phyloP scores from a whole-genome alignment of 2,329 filamentous ascomycete genomes.

The Penicillium sp. region DNA sequence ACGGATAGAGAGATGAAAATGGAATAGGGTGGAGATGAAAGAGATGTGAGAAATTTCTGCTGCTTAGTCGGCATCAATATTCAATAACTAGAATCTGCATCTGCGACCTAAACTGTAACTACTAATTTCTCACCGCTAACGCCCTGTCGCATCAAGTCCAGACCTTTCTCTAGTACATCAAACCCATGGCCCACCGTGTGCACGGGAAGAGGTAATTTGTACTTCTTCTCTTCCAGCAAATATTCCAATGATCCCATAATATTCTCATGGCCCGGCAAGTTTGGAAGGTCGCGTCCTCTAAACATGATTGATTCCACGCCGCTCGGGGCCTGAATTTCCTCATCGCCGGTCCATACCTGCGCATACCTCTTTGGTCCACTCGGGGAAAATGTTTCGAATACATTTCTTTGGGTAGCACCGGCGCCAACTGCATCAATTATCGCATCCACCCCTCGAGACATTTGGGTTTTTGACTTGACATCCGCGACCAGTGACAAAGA shows the following conservation, averaged over 20 bases:
- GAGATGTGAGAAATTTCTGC: too few species aligned
- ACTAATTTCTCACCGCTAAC: constrained; percentile 34
- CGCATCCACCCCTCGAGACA: constrained; percentile 29
- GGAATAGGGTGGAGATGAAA: too few species aligned
- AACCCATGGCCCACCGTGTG: constrained; percentile 29
- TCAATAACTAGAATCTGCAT: too few species aligned
- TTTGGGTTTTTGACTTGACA: neutral
- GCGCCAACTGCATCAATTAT: constrained; percentile 36
- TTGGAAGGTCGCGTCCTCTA: constrained; percentile 23
- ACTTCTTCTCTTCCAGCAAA: constrained; percentile 26
- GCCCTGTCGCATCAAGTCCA: constrained; percentile 25
- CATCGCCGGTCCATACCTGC: constrained; percentile 28
- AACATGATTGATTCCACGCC: constrained; percentile 25
- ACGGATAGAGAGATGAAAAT: too few species aligned
- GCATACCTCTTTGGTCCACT: constrained; percentile 32
- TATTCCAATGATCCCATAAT: constrained; percentile 20
- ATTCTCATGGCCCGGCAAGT: constrained; percentile 19
- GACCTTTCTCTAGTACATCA: constrained; percentile 18
- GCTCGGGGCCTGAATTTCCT: constrained; percentile 23
- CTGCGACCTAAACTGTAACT: too few species aligned
- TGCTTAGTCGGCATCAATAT: too few species aligned
- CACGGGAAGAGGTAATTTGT: constrained; percentile 28
- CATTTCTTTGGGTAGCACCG: constrained; percentile 15
- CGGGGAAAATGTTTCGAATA: constrained; percentile 26
- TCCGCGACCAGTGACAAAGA: neutral